Evolutionary conservation across 352 stramenopile species (phyloP).

Genomic region (Phytophthora sp.): DNA sequence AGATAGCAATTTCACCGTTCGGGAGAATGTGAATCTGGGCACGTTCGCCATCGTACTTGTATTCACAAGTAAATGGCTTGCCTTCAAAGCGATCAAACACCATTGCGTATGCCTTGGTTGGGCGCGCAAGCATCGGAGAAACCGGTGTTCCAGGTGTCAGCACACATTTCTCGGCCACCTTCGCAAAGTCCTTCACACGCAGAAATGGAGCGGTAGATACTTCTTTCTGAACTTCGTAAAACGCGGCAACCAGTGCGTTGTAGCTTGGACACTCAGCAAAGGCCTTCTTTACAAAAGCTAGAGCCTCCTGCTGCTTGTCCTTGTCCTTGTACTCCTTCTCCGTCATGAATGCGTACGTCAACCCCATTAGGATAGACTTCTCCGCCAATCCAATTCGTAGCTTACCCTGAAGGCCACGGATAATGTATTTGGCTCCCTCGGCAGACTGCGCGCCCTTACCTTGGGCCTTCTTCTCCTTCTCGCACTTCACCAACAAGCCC

Average conservation of each 20-base stretch:
- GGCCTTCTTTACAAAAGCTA: constrained; percentile 96
- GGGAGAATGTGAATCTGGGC: constrained; percentile 95
- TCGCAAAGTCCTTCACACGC: constrained; percentile 57
- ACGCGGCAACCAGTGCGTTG: constrained; percentile 93
- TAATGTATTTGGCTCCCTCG: constrained; percentile 97
- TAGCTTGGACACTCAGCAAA: constrained; percentile 98
- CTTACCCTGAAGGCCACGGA: constrained; percentile 98
- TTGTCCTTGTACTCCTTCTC: constrained; percentile 86
- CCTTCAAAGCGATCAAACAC: constrained; percentile 97
- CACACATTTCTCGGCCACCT: constrained; percentile 82
- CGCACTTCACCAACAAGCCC: constrained; percentile 93
- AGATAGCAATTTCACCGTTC: constrained; percentile 94
- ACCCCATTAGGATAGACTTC: constrained; percentile 96
- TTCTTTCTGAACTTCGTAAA: constrained; percentile 69
- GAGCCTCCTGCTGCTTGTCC: constrained; percentile 88
- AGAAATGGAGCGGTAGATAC: constrained; percentile 48
- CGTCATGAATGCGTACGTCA: constrained; percentile 96
- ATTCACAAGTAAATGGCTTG: constrained; percentile 98
- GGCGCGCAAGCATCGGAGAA: constrained; percentile 98
- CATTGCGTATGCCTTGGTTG: constrained; percentile 96
- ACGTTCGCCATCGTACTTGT: constrained; percentile 99
- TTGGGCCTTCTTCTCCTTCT: constrained; percentile 76
- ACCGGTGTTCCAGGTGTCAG: constrained; percentile 97
- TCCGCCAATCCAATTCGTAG: constrained; percentile 97
- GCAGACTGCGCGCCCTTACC: constrained; percentile 72